Percentiles rank a stretch among this genome's conserved stretches.
Conservation (phyloP, 495 filamentous ascomycete species). For the Penicillium turbatum region DNA sequence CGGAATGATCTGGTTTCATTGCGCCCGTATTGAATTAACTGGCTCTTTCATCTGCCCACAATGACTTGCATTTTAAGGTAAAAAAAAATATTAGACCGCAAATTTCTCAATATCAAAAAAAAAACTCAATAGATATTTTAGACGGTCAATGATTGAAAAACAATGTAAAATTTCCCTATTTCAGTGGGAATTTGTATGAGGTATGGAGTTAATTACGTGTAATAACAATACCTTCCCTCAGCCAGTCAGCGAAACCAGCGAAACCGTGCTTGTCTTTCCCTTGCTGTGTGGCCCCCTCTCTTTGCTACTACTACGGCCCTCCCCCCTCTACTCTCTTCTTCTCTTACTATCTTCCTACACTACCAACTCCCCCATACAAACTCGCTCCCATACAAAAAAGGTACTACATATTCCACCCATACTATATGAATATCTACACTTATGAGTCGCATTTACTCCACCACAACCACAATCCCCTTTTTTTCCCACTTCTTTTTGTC, state of each 20-base stretch:
- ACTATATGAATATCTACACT: conserved; percentile 33
- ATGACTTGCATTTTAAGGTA: background rate
- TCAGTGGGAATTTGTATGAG: background rate
- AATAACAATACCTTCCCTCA: conserved; percentile 17
- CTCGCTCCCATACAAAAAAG: conserved; percentile 52
- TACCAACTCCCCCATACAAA: conserved; percentile 57
- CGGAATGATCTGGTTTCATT: conserved; percentile 16
- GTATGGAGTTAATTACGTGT: background rate
- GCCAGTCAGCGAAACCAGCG: conserved; percentile 17
- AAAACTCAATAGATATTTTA: background rate
- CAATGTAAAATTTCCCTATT: background rate
- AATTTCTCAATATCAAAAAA: background rate
- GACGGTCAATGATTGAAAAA: background rate
- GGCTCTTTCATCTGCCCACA: background rate
- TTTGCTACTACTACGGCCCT: conserved; percentile 57
- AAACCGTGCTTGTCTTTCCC: conserved; percentile 2
- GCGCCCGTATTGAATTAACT: background rate
- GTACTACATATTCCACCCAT: conserved; percentile 38
- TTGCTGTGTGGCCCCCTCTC: conserved; percentile 22
- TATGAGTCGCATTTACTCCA: conserved; percentile 18
- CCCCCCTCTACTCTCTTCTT: conserved; percentile 36
- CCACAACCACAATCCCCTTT: conserved; percentile 18
- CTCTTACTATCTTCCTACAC: conserved; percentile 50
- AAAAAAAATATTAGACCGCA: background rate
- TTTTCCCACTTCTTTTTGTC: conserved; percentile 18